Evolutionary conservation across 805 yeast species (phyloP).

Genomic region (Saccharomycopsis capsularis): DNA sequence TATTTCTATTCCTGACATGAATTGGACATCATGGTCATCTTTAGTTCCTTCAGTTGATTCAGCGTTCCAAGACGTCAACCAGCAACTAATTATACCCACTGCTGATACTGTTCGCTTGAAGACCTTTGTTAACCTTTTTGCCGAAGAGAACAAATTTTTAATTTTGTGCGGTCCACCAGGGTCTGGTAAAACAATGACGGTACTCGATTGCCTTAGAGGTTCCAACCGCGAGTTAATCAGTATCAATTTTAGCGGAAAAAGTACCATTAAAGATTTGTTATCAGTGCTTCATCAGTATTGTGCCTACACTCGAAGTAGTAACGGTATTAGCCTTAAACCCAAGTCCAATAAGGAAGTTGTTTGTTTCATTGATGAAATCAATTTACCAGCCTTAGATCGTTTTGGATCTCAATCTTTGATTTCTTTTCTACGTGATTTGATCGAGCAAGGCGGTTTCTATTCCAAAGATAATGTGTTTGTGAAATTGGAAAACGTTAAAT

Average conservation of each 20-base stretch:
- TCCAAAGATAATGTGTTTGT: conserved; percentile 59
- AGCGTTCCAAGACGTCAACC: conserved; percentile 52
- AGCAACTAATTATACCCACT: conserved; percentile 65
- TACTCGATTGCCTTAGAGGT: conserved; percentile 58
- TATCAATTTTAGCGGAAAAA: conserved; percentile 57
- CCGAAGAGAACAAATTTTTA: conserved; percentile 52
- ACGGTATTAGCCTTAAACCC: conserved; percentile 54
- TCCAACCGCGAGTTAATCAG: conserved; percentile 54
- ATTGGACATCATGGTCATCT: conserved; percentile 38
- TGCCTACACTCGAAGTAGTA: conserved; percentile 43
- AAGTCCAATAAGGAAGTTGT: conserved; percentile 64
- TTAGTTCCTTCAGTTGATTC: conserved; percentile 38
- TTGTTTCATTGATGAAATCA: conserved; percentile 87
- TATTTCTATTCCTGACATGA: conserved; percentile 38
- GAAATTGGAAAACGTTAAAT: conserved; percentile 51
- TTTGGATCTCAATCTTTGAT: conserved; percentile 72
- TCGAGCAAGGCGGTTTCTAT: conserved; percentile 79
- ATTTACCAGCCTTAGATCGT: conserved; percentile 64
- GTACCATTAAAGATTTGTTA: conserved; percentile 31
- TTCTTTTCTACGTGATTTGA: conserved; percentile 64
- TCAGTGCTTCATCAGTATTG: conserved; percentile 69
- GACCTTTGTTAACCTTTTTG: conserved; percentile 44
- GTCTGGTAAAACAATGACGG: conserved; percentile 91
- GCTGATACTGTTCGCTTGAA: conserved; percentile 70
- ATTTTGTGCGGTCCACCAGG: conserved; percentile 96